Evolutionary conservation across 768 basidiomycete genomes (phyloP), one percentile per base, ranked within the genome.

Genomic region (Glaciozyma martinii): DNA sequence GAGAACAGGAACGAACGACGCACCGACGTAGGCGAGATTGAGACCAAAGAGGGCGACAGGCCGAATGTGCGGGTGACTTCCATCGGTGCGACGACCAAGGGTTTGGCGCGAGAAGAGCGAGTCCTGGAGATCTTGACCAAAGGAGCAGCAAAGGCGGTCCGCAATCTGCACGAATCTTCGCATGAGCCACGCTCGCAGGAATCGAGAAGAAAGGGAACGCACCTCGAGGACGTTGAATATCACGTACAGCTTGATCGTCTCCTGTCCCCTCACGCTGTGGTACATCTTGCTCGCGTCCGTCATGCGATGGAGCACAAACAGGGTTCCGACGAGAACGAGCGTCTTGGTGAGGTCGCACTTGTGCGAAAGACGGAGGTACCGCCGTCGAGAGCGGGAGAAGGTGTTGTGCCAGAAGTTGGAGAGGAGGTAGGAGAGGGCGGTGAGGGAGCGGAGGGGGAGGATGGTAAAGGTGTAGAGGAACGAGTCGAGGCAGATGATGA

Each of bases 181-280:
- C 27, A n/a, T 25, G 49, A n/a, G n/a, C 46, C 16, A 18, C 4
- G 16, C 6, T 25, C 46, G 19, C 46, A 47, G 19, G 6, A 25
- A 21, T 21, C 21, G 19, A 21, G 27, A 27, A n/a, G 32, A 47
- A 55, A 18, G 30, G n/a, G 8, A 59, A 75, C 85, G 63, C 76
- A 94, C 94, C 82, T 99, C 95, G 10, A 99, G 81, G 16, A 92
- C 93, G 76, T 97, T 98, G 78, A 97, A 99, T 58, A 99, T 94
- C 65, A 99, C 95, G 78, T 98, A 98, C 56, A 99, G 78, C 78
- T 98, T 99, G 79, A 99, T 94, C 3, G 91, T 95, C 71, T 99
- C 95, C 77, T 98, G 95, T 0, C 93, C 94, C 27, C 95, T 85
- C 61, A 99, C 97, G 21, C 87, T 87, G 73, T 99, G 95, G 72